Evolutionary conservation across 108 stramenopile species (phyloP).

Genomic region (Mediolabrus comicus): DNA sequence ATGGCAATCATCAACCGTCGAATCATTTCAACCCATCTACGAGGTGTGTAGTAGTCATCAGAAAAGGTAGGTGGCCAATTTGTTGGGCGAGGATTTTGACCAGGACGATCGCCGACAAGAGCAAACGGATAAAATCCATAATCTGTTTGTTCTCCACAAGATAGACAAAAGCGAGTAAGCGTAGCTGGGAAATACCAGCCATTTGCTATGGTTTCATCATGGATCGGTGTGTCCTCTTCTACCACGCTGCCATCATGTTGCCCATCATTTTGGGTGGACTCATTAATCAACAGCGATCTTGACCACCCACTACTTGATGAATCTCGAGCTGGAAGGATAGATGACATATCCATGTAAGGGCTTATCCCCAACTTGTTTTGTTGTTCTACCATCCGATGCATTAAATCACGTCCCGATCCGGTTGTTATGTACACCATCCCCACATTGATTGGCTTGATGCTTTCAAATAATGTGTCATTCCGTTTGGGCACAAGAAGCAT

Average conservation of each 20-base stretch:
- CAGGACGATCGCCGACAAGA: not conserved
- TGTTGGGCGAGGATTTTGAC: not conserved
- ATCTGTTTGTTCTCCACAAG: constrained; percentile 9
- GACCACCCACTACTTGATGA: too few relatives aligned
- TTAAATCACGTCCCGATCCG: constrained; percentile 20
- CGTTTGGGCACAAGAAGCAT: constrained; percentile 1
- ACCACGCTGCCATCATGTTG: constrained; percentile 1
- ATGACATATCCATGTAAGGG: constrained; percentile 19
- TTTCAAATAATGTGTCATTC: not conserved
- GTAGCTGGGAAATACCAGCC: constrained; percentile 39
- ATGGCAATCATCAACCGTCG: constrained; percentile 33
- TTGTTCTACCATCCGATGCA: constrained; percentile 13
- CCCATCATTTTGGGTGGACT: constrained; percentile 14
- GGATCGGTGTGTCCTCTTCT: not conserved
- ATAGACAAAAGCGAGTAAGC: constrained; percentile 29
- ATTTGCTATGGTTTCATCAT: constrained; percentile 14
- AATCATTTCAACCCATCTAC: constrained; percentile 24
- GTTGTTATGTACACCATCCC: constrained; percentile 26
- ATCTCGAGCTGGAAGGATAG: not conserved
- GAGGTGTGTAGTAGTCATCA: not conserved
- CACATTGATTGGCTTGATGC: not conserved
- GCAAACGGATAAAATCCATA: constrained; percentile 15
- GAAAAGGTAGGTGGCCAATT: not conserved
- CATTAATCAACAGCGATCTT: too few relatives aligned
- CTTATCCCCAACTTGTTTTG: not conserved